Base-by-base conservation (phyloP, 1,139 yeast genomes). In the Kurtzmaniella quercitrusa region DNA sequence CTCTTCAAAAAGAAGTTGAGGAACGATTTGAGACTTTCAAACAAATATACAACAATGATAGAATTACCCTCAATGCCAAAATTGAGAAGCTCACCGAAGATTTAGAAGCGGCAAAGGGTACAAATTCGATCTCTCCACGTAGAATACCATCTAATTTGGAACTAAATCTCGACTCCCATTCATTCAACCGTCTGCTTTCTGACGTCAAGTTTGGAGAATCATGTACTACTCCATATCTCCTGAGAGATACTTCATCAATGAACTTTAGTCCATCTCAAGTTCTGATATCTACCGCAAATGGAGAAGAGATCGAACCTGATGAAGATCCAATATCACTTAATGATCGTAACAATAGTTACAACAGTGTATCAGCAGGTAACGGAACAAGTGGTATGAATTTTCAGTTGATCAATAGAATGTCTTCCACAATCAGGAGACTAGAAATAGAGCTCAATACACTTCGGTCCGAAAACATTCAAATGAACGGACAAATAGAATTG, bases 391-490 rank as follows among this genome's bases (percentile, higher is more conserved):
- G 27, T 9, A 31, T 31, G 25, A 63, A 63, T 41, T 73, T 83
- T 40, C 95, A 86, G 56, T 59, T 88, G 29, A 75, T 88, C 37
- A 82, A 85, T 50, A 83, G 84, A 52, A 75, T 89, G 77, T 77
- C 89, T 42, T 69, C 87, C 1, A 88, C 82, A 41, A 81, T 91
- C 17, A 76, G 96, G 46, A 74, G 91, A 45, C 67, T 91, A 38
- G 96, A 93, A 57, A 77, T 85, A 15, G 97, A 93, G 57, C 62
- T 90, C 31, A 64, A 78, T 38, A 75, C 88, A 0, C 64, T 83
- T 43, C 77, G 73, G 49, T 90, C 85, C 41, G 91, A 86, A 44
- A 74, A 85, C 41, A 66, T 68, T 11, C 72, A 71, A 44, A 60
- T 86, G 29, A 61, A 68, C 2, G 56, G 56, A 7, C 88, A 85